Evolutionary conservation across 345 rosid species (phyloP), one percentile per base, ranked within the genome.

Genomic region (Arabis hirsuta): DNA sequence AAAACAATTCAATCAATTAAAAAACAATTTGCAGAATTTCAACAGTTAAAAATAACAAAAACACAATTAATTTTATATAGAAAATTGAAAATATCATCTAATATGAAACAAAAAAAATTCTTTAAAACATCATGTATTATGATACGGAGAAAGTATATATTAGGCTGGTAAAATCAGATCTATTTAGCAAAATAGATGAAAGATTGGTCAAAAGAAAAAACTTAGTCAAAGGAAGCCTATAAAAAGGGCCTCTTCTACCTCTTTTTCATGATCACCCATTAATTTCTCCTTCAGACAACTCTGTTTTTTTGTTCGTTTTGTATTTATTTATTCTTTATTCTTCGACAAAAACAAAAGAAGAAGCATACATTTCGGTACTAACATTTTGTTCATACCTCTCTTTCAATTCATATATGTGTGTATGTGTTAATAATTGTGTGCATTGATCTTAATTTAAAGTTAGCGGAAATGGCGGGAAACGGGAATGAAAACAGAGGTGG

Each of bases 161-260:
- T n/a, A n/a, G n/a, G n/a, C n/a, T n/a, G n/a, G n/a, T n/a, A n/a
- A n/a, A n/a, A n/a, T n/a, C n/a, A n/a, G n/a, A n/a, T n/a, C n/a
- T n/a, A n/a, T n/a, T n/a, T n/a, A n/a, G n/a, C n/a, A n/a, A n/a
- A n/a, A n/a, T n/a, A n/a, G n/a, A n/a, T n/a, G n/a, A 27, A 1
- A 27, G n/a, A 43, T 55, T 6, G 4, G 26, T 66, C n/a, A 9
- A 14, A 24, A 6, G 3, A 42, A 53, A 8, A 12, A 43, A 45
- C 72, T 11, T 7, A 58, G 67, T 74, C 73, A 67, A 66, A 42
- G 48, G 26, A 32, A 67, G 32, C 78, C 78, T 74, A 74, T 67
- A 67, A 67, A 74, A 52, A 1, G 12, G 78, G 56, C 9, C 12
- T 32, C 31, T 46, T 14, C 42, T 50, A 19, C 60, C 16, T 48